Conservation (phyloP, 306 rosid species). For the Gleditsia sinensis region DNA sequence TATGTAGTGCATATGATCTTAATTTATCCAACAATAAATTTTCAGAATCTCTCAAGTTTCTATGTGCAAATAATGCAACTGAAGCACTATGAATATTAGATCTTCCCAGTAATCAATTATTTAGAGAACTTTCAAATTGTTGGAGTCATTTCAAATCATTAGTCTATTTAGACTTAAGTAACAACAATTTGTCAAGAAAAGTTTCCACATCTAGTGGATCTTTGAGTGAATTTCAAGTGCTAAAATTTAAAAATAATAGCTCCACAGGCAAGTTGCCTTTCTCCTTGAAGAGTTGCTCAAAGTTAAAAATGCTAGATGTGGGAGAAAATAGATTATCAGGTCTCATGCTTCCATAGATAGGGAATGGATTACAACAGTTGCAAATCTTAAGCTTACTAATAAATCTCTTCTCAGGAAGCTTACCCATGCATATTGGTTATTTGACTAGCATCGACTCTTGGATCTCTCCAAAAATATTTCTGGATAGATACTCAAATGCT, state of each 20-base stretch:
- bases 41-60: neutral
- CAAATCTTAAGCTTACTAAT: constrained; percentile 21
- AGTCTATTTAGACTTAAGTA: constrained; percentile 27
- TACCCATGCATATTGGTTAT: constrained; percentile 18
- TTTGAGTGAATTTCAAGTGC: neutral
- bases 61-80: neutral
- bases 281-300: constrained; percentile 23
- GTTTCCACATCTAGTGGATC: constrained; percentile 24
- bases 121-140: constrained; percentile 21
- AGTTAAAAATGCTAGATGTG: constrained; percentile 14
- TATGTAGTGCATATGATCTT: neutral
- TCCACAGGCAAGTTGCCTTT: neutral
- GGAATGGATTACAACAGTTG: neutral
- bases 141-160: constrained; percentile 25
- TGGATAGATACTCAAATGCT: constrained; percentile 19
- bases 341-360: constrained; percentile 31
- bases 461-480: constrained; percentile 32
- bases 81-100: neutral
- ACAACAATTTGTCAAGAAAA: constrained; percentile 19
- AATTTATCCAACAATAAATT: constrained; percentile 33
- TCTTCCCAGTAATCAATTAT: constrained; percentile 4
- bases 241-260: constrained; percentile 21
- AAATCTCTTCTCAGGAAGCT: constrained; percentile 11
- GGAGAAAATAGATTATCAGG: constrained; percentile 28
- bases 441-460: constrained; percentile 1